Percentiles rank a stretch among this genome's conserved stretches.
These are phyloP conservation scores for Apiospora phragmitis DNA, from an alignment of 2,329 filamentous ascomycete species.

Conservation along the genomic window DNA sequence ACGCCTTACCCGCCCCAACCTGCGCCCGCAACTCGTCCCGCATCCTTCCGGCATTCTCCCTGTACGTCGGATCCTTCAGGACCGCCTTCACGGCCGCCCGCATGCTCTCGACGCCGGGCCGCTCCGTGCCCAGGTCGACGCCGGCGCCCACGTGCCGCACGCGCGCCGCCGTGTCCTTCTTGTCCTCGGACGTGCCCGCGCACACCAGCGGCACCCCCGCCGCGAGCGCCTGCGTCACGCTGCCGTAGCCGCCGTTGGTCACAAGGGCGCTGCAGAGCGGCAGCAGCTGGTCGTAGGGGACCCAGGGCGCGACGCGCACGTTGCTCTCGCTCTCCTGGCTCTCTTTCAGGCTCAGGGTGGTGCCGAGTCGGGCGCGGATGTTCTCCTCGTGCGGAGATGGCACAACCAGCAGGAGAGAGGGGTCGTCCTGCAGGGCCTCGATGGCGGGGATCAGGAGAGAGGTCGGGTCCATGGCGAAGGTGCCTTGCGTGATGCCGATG, in stretches of 20 bases:
- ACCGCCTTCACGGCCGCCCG: background rate
- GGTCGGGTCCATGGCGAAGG: conserved; percentile 11
- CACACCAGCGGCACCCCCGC: conserved; percentile 8
- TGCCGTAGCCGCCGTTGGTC: conserved; percentile 11
- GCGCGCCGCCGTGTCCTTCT: conserved; percentile 9
- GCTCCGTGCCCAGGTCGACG: background rate
- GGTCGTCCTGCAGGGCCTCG: background rate
- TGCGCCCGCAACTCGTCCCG: background rate
- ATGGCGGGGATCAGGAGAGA: conserved; percentile 1
- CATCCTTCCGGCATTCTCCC: background rate
- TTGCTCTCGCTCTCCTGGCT: background rate
- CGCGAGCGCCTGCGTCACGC: conserved; percentile 10
- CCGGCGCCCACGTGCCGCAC: conserved; percentile 6
- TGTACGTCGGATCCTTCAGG: background rate
- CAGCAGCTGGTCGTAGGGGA: conserved; percentile 2
- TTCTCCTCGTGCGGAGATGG: background rate
- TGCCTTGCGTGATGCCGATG: conserved; percentile 9
- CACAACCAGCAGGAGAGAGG: background rate
- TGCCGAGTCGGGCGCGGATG: background rate
- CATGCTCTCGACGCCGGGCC: background rate
- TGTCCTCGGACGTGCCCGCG: conserved; percentile 9
- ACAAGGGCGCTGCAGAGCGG: conserved; percentile 1
- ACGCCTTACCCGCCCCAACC: background rate
- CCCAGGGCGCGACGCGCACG: conserved; percentile 8
- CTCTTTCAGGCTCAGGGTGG: no score